These are phyloP conservation scores for Diatrype stigma DNA, from an alignment of 2,329 filamentous ascomycete genomes.

Conservation along the genomic window DNA sequence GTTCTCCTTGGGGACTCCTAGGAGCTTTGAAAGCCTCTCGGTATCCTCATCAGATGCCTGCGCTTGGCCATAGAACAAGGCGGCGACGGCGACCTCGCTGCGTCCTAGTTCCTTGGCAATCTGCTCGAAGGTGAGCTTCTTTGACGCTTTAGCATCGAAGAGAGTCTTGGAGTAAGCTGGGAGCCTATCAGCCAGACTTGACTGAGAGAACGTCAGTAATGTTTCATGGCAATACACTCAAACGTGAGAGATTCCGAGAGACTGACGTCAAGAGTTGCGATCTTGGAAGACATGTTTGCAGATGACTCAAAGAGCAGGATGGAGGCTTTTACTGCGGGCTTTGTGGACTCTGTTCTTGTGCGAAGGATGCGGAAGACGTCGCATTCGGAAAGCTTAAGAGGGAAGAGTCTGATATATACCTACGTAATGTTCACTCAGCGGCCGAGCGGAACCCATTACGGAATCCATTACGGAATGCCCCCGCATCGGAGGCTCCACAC, in stretches of 20 bases:
- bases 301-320: too few species aligned
- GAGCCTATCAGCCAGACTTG: constrained; percentile 63
- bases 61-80: constrained; percentile 86
- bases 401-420: background rate
- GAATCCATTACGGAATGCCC: constrained; percentile 5
- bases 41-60: constrained; percentile 66
- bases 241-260: too few species aligned
- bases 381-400: background rate
- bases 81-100: constrained; percentile 79
- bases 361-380: too few species aligned
- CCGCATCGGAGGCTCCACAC: constrained; percentile 12
- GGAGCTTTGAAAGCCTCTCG: constrained; percentile 59
- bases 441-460: background rate
- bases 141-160: constrained; percentile 74
- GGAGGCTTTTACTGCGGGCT: too few species aligned
- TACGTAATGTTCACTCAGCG: background rate
- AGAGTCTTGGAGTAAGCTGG: constrained; percentile 68
- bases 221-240: background rate
- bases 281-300: constrained; percentile 17
- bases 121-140: constrained; percentile 72
- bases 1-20: constrained; percentile 53
- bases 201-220: constrained; percentile 36
- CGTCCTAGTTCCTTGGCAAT: constrained; percentile 72
- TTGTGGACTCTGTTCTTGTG: too few species aligned
- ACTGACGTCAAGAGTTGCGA: constrained; percentile 27